phyloP scores from a whole-genome alignment of 1,284 basidiomycete species.

The Cutaneotrichosporon sp. region DNA sequence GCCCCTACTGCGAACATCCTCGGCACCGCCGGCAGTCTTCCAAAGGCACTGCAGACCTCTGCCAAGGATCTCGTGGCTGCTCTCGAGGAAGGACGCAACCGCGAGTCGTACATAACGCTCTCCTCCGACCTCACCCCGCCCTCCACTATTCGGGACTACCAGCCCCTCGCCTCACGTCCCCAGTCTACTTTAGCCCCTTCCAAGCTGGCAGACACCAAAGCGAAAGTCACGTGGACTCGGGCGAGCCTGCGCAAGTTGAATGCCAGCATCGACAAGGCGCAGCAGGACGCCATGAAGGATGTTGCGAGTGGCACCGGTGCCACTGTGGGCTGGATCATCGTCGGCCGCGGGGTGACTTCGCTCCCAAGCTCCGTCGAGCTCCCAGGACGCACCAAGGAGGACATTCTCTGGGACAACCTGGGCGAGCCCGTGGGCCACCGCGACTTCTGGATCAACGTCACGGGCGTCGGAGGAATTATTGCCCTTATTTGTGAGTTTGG shows the following conservation, averaged over 20 bases:
- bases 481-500: conserved; percentile 62
- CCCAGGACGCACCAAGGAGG: conserved; percentile 73
- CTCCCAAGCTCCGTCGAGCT: conserved; percentile 68
- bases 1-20: no score
- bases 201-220: conserved; percentile 5
- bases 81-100: no score
- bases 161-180: background rate
- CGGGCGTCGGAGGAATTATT: conserved; percentile 59
- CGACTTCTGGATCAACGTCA: conserved; percentile 63
- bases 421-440: conserved; percentile 62
- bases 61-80: no score
- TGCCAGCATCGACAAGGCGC: conserved; percentile 64
- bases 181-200: background rate
- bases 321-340: conserved; percentile 69
- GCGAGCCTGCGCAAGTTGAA: conserved; percentile 58
- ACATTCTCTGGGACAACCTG: conserved; percentile 74
- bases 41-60: no score
- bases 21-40: no score
- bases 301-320: conserved; percentile 64
- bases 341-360: conserved; percentile 66
- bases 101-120: background rate
- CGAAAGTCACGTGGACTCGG: conserved; percentile 12
- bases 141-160: background rate
- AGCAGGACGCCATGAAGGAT: conserved; percentile 59
- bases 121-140: background rate